Evolutionary conservation across 805 yeast species (phyloP).

Genomic region (Candida vaughaniae): DNA sequence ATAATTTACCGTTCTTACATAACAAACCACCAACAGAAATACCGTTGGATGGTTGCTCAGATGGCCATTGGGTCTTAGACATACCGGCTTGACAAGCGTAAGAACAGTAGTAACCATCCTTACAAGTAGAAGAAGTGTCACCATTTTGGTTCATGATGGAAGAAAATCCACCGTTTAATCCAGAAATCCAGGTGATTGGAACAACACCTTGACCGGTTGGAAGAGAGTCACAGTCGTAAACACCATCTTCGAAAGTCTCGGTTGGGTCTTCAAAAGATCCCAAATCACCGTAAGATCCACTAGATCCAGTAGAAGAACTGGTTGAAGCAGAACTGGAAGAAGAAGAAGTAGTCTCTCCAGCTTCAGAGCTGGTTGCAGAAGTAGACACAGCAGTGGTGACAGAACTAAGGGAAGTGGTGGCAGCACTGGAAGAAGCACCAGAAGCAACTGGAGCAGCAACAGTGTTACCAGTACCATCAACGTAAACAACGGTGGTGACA

Average conservation of each 20-base stretch:
- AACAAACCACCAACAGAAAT: conserved; percentile 90
- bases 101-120: conserved; percentile 92
- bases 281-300: conserved; percentile 56
- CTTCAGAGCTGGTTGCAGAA: conserved; percentile 8
- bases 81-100: conserved; percentile 98
- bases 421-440: conserved; percentile 10
- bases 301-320: conserved; percentile 26
- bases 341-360: conserved; percentile 13
- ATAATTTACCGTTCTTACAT: conserved; percentile 81
- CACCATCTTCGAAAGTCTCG: conserved; percentile 70
- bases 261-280: conserved; percentile 55
- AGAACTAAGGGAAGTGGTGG: conserved; percentile 10
- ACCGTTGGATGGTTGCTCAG: conserved; percentile 82
- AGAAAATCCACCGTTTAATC: conserved; percentile 76
- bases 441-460: conserved; percentile 20
- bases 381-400: conserved; percentile 11
- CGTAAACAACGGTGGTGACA: conserved; percentile 36
- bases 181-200: conserved; percentile 51
- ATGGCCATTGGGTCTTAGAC: conserved; percentile 99
- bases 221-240: conserved; percentile 61
- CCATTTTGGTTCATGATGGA: conserved; percentile 64
- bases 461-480: conserved; percentile 35
- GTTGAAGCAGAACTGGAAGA: conserved; percentile 13
- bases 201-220: conserved; percentile 85
- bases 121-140: conserved; percentile 67